phyloP scores from a whole-genome alignment of 2,329 filamentous ascomycete genomes.

The Trichoderma lentiforme region DNA sequence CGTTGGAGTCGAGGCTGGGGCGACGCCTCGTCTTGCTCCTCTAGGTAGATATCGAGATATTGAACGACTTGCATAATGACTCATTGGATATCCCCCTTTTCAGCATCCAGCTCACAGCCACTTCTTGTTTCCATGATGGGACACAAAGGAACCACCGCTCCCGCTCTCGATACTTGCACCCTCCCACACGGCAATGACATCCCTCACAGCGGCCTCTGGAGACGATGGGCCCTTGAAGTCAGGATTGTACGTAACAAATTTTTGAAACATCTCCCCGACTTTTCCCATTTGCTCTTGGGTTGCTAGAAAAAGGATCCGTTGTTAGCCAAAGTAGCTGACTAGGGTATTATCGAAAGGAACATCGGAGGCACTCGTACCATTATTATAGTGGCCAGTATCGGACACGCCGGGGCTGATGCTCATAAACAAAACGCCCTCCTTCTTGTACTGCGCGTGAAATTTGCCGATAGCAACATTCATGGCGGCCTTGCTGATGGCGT shows the following conservation, averaged over 20 bases:
- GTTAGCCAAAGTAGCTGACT: neutral
- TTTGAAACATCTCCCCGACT: neutral
- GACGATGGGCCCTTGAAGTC: neutral
- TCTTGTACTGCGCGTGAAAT: neutral
- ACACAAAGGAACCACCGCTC: neutral
- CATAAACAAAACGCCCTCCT: neutral
- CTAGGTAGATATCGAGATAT: neutral
- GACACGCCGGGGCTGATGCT: neutral
- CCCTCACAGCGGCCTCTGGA: neutral
- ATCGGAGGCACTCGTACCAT: neutral
- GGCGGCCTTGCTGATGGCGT: slow-evolving; percentile 1
- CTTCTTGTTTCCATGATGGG: neutral
- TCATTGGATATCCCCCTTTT: neutral
- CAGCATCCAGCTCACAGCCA: neutral
- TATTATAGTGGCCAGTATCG: neutral
- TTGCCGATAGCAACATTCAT: neutral
- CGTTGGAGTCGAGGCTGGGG: neutral
- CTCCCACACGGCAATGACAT: neutral
- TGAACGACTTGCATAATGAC: neutral
- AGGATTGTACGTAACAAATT: neutral
- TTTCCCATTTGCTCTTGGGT: neutral
- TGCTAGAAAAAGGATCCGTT: neutral
- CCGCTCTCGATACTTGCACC: neutral
- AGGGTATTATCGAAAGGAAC: no score
- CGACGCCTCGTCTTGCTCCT: neutral